Percentiles rank a stretch among this genome's conserved stretches.
Conservation (phyloP, 2,329 filamentous ascomycete genomes). For the Rutstroemia sp. region DNA sequence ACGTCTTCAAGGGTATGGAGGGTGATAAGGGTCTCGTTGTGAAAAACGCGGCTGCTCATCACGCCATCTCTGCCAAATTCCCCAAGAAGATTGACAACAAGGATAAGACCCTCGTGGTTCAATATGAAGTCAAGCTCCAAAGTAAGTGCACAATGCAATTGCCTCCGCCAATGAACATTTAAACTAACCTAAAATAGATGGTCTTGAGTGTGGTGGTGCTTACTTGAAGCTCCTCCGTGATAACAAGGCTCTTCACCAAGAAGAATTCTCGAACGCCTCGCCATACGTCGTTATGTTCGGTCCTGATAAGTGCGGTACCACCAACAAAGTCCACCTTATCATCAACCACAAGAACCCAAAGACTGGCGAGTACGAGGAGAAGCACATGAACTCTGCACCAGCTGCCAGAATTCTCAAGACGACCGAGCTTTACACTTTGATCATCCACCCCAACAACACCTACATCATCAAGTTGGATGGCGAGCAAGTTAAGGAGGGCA, state of each 20-base stretch:
- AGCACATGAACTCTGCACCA: constrained; percentile 83
- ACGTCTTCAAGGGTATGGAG: constrained; percentile 82
- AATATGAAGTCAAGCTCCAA: constrained; percentile 99
- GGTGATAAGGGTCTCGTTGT: constrained; percentile 95
- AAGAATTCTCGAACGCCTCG: constrained; percentile 95
- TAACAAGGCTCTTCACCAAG: constrained; percentile 91
- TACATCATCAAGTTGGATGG: constrained; percentile 90
- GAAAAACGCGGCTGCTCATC: constrained; percentile 96
- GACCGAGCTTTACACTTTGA: constrained; percentile 90
- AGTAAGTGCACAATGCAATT: constrained; percentile 50
- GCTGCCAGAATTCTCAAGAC: constrained; percentile 85
- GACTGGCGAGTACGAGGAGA: constrained; percentile 99
- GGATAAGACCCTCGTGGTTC: constrained; percentile 92
- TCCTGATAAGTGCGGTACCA: constrained; percentile 97
- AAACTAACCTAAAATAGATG: constrained; percentile 51
- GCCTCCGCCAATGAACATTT: constrained; percentile 1
- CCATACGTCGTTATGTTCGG: constrained; percentile 99
- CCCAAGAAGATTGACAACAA: constrained; percentile 94
- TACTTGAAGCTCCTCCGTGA: constrained; percentile 99
- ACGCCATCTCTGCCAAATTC: constrained; percentile 99
- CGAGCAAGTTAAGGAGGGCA: constrained; percentile 79
- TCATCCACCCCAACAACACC: constrained; percentile 94
- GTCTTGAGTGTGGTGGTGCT: constrained; percentile 94
- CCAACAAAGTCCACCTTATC: constrained; percentile 98
- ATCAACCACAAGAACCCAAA: constrained; percentile 99